phyloP scores from a whole-genome alignment of 768 basidiomycete species.

The Suillus clintonianus region DNA sequence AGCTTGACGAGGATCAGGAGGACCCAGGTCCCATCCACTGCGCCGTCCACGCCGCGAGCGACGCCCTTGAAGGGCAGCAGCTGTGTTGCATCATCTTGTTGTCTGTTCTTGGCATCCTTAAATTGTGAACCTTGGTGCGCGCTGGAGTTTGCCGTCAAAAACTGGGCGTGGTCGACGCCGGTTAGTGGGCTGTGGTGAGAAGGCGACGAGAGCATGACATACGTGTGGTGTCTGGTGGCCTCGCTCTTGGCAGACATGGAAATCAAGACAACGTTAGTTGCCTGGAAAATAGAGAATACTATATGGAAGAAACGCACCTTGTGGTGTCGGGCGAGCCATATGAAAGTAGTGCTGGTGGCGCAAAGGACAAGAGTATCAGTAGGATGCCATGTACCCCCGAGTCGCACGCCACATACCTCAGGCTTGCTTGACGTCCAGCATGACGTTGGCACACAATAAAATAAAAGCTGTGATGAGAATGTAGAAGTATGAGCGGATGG shows the following conservation, averaged over 20 bases:
- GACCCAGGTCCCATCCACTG: not conserved
- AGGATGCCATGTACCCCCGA: not conserved
- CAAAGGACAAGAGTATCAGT: not conserved
- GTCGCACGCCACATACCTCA: not conserved
- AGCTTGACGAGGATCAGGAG: not conserved
- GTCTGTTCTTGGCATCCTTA: not conserved
- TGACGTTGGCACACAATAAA: not conserved
- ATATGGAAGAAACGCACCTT: not conserved
- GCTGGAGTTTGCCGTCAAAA: not conserved
- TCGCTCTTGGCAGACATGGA: too few species aligned
- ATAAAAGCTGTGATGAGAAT: not conserved
- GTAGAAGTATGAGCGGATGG: not conserved
- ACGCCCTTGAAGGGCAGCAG: not conserved
- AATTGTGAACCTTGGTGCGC: not conserved
- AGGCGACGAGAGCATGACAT: not conserved
- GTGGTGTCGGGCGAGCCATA: too few species aligned
- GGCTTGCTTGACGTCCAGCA: too few species aligned
- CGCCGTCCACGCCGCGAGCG: not conserved
- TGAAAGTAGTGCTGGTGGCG: not conserved
- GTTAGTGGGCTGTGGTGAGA: not conserved
- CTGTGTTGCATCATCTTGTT: not conserved
- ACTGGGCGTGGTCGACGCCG: not conserved
- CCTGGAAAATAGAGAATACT: not conserved
- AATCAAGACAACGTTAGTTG: not conserved
- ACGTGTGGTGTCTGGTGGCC: not conserved